Base-by-base conservation (phyloP, 345 rosid genomes). In the Citrus trifoliata region DNA sequence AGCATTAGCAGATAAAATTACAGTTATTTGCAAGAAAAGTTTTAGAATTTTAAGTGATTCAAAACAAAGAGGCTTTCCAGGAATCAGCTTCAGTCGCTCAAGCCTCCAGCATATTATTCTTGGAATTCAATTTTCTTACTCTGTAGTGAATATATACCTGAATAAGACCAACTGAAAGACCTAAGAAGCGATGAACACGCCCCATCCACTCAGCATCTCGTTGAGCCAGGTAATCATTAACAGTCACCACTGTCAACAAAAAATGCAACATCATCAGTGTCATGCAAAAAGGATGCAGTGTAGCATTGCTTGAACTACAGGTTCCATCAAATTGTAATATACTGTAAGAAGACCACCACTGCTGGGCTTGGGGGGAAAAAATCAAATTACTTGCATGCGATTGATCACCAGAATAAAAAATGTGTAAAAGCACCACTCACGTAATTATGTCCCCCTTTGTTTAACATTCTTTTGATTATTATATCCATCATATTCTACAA, bases 151-250 rank as follows among this genome's bases (percentile, higher is more conserved):
- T 24, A 81, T 16, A 74, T 69, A 93, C 98, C 98, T 93, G 97
- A 83, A 95, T 90, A 76, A 95, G 93, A 85, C 98, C 98, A 74
- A 95, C 98, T 72, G 98, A 93, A 82, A 95, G 95, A 79, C 98
- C 98, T 83, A 95, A 85, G 84, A 86, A 95, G 71, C 90, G 90
- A 88, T 95, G 95, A 85, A 95, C 94, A 80, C 95, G 97, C 40
- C 98, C 98, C 98, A 95, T 95, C 98, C 98, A 95, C 79, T 95
- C 98, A 81, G 98, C 98, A 89, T 95, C 98, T 74, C 98, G 98
- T 81, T 90, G 94, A 73, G 98, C 98, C 72, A 95, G 86, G 85
- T 95, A 95, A 87, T 95, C 97, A 84, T 95, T 95, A 77, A 95
- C 98, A 37, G 98, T 95, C 74, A 95, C 98, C 88, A 95, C 98